These are phyloP conservation scores for Verticillium zaregamsianum DNA, from an alignment of 2,329 filamentous ascomycete genomes.

Conservation along the genomic window DNA sequence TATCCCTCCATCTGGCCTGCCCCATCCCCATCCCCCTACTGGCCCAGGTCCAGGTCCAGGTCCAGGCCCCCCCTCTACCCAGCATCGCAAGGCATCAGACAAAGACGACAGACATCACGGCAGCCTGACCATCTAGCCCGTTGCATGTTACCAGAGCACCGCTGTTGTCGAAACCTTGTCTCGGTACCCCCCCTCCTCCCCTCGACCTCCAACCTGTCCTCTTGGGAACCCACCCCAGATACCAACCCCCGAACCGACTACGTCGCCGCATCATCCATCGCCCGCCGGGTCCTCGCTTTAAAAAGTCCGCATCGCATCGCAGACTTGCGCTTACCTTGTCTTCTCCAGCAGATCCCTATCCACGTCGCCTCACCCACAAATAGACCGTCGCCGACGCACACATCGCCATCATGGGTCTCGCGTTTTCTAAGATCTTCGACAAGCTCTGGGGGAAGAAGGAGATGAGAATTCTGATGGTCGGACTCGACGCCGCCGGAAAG, in stretches of 20 bases:
- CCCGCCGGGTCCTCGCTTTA: neutral
- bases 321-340: constrained; percentile 8
- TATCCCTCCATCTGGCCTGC: neutral
- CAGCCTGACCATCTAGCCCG: neutral
- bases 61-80: neutral
- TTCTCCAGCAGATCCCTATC: constrained; percentile 9
- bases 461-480: constrained; percentile 99
- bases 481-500: constrained; percentile 99
- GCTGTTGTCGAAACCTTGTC: constrained; percentile 1
- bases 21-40: neutral
- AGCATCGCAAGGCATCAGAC: neutral
- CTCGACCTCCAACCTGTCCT: constrained; percentile 4
- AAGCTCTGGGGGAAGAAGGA: constrained; percentile 99
- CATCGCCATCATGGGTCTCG: constrained; percentile 88
- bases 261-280: constrained; percentile 20
- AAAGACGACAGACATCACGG: neutral
- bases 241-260: constrained; percentile 19
- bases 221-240: neutral
- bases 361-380: constrained; percentile 25
- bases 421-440: constrained; percentile 95
- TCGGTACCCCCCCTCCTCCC: neutral
- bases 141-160: constrained; percentile 1
- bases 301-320: neutral
- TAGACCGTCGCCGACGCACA: constrained; percentile 25
- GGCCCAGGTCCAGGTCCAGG: neutral